These are phyloP conservation scores for Eucalyptus sp. DNA, from an alignment of 345 rosid species.

Conservation along the genomic window DNA sequence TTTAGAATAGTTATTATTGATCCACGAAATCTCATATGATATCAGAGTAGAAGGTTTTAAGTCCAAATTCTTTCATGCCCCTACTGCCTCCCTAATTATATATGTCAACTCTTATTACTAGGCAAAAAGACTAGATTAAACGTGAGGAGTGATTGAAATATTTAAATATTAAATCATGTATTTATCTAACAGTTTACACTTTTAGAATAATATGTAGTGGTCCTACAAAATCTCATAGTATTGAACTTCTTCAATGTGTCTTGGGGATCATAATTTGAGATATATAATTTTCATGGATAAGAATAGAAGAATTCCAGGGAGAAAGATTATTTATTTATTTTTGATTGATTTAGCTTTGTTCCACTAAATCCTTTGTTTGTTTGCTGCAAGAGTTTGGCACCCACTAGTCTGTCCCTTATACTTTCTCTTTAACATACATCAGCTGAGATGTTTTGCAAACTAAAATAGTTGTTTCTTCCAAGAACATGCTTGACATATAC, in stretches of 20 bases:
- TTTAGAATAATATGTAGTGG: background rate
- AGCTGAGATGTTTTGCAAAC: background rate
- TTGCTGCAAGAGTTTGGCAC: background rate
- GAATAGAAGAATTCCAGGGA: background rate
- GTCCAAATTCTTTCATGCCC: background rate
- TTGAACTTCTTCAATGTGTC: background rate
- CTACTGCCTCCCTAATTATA: background rate
- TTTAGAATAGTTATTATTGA: too few species aligned
- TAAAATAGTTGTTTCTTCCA: background rate
- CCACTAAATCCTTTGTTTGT: background rate
- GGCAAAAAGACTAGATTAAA: background rate
- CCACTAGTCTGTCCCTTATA: background rate
- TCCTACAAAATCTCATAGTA: background rate
- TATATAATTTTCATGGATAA: background rate
- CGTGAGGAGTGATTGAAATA: background rate
- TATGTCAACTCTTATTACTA: too few species aligned
- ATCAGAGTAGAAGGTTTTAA: accelerated
- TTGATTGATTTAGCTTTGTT: background rate
- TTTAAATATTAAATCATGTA: too few species aligned
- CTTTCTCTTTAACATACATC: background rate
- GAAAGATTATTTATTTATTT: background rate
- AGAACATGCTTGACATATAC: background rate
- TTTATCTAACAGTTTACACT: too few species aligned
- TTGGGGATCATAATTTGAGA: background rate
- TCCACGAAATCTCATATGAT: background rate